Evolutionary conservation across 148 eudicot genomes (phyloP).

Genomic region (Vaccinium darrowii): DNA sequence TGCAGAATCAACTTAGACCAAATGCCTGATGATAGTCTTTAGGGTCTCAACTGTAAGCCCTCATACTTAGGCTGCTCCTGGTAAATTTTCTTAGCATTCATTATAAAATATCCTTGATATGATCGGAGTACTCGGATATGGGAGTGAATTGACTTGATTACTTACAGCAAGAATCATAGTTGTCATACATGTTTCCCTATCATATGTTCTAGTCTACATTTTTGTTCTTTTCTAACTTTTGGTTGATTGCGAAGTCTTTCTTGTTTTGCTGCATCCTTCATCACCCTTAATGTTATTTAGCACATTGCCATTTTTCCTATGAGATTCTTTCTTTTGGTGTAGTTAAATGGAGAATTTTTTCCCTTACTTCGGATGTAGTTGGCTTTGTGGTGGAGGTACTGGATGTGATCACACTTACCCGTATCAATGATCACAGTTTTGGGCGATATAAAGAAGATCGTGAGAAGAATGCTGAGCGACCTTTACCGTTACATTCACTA

Average conservation of each 20-base stretch:
- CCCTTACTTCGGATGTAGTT: slow-evolving; percentile 36
- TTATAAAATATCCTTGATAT: neutral
- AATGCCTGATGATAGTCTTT: neutral
- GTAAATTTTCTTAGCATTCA: neutral
- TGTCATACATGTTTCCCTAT: neutral
- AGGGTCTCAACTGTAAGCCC: neutral
- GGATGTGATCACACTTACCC: slow-evolving; percentile 50
- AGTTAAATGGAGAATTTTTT: neutral
- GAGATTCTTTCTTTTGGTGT: neutral
- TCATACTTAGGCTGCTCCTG: neutral
- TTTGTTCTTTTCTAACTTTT: neutral
- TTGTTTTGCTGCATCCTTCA: slow-evolving; percentile 8
- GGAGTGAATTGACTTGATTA: slow-evolving; percentile 9
- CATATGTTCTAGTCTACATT: neutral
- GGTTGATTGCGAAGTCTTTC: neutral
- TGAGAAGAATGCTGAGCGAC: slow-evolving; percentile 37
- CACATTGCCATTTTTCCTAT: neutral
- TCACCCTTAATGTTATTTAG: neutral
- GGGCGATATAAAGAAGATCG: slow-evolving; percentile 64
- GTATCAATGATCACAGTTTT: slow-evolving; percentile 48
- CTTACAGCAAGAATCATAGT: neutral
- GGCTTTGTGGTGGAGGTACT: slow-evolving; percentile 65
- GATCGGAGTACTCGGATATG: neutral
- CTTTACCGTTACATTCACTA: slow-evolving; percentile 70
- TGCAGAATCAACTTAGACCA: neutral